Conservation (phyloP, 768 basidiomycete genomes). For the Chalciporus chontae region DNA sequence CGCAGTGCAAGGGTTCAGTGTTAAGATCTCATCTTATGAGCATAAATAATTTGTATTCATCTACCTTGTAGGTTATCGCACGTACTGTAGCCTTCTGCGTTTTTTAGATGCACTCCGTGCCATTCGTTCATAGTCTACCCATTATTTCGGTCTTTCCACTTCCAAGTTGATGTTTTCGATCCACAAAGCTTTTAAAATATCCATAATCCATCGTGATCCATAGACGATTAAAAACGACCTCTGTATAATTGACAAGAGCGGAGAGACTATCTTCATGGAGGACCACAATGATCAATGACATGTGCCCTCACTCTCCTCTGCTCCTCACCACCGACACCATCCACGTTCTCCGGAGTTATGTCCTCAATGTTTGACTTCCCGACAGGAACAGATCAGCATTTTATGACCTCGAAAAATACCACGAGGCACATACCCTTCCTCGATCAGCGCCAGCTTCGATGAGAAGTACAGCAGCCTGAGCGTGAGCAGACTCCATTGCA, state of each 20-base stretch:
- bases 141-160: neutral
- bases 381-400: neutral
- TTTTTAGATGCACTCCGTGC: neutral
- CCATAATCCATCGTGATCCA: neutral
- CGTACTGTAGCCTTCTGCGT: neutral
- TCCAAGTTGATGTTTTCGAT: too few relatives aligned
- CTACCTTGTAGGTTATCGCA: neutral
- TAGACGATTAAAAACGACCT: neutral
- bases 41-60: slow-evolving; percentile 12
- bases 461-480: slow-evolving; percentile 82
- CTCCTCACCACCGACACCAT: slow-evolving; percentile 86
- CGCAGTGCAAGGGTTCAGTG: neutral
- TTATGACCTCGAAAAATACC: neutral
- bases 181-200: neutral
- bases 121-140: neutral
- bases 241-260: neutral
- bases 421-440: slow-evolving; percentile 57
- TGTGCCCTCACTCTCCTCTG: slow-evolving; percentile 78
- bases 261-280: slow-evolving; percentile 1
- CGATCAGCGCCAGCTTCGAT: slow-evolving; percentile 97
- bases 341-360: slow-evolving; percentile 82
- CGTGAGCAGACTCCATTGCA: slow-evolving; percentile 95
- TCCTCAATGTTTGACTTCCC: slow-evolving; percentile 77
- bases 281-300: slow-evolving; percentile 70
- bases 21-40: neutral